Evolutionary conservation across 140 eudicot genomes (phyloP), one percentile per base, ranked within the genome.

Genomic region (Ambrosia hybrid): DNA sequence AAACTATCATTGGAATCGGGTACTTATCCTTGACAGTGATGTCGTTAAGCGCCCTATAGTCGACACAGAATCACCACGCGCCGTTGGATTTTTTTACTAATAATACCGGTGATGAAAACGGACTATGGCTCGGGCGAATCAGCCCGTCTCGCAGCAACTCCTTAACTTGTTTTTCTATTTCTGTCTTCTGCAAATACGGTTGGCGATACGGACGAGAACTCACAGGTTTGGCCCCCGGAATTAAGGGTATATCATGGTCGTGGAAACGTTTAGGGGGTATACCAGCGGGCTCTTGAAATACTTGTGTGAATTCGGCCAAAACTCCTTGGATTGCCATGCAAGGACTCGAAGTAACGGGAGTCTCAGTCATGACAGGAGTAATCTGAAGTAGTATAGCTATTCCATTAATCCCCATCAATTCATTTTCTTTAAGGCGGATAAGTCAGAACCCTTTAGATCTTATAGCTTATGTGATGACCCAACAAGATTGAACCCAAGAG

Each of bases 121-220:
- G 64, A 3, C 64, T 57, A 21, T 57, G 64, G 13, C 64, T 57
- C 2, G 64, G 38, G 2, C 64, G 14, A 30, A 57, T 57, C 11
- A 57, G 14, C 12, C 64, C 64, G 1, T 57, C 36, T 0, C 15
- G 64, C 5, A 57, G 38, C 64, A 57, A 17, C 7, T 57, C 64
- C 64, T n/a, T 17, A 7, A 57, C 64, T 7, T 57, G 64, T 5
- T 57, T 57, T 26, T 16, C 64, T 1, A 57, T 57, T 57, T 57
- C 64, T 57, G 64, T 2, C 21, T 57, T 57, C 6, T 57, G 64
- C 4, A 7, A 57, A 57, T 57, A 57, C 17, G 64, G 64, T 30
- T 57, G 64, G 37, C 12, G 64, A 30, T 57, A 57, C 1, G 64
- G 64, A 17, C 36, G 64, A 21, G 64, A 57, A 10, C 64, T 57